phyloP scores from a whole-genome alignment of 345 rosid species.

The Citrus unshiu region DNA sequence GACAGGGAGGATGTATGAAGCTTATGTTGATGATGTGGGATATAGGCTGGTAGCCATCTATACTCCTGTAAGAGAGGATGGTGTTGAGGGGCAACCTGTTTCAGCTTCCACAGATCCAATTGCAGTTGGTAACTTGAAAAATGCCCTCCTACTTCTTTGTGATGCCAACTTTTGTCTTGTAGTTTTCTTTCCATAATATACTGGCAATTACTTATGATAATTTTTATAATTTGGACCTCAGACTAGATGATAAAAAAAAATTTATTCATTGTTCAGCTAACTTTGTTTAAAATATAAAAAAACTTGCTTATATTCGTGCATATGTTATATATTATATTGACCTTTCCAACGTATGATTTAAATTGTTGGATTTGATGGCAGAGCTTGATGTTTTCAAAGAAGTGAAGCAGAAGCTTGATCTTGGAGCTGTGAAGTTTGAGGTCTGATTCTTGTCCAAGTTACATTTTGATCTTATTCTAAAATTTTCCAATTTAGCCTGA shows the following conservation, averaged over 20 bases:
- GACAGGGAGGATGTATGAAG: conserved; percentile 90
- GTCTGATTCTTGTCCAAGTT: conserved; percentile 27
- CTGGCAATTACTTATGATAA: neutral
- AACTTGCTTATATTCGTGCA: neutral
- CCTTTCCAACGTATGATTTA: neutral
- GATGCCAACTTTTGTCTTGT: neutral
- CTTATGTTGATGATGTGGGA: conserved; percentile 99
- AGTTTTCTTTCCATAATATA: neutral
- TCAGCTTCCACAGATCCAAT: conserved; percentile 94
- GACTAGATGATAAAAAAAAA: neutral
- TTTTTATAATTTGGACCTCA: neutral
- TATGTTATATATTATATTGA: neutral
- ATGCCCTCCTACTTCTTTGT: neutral
- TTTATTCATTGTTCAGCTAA: neutral
- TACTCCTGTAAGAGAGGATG: conserved; percentile 89
- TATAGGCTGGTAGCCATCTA: conserved; percentile 87
- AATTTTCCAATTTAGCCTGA: neutral
- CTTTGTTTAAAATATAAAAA: neutral
- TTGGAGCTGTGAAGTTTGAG: conserved; percentile 94
- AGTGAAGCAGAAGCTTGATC: conserved; percentile 86
- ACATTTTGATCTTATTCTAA: neutral
- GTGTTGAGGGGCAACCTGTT: conserved; percentile 90
- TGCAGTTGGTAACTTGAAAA: conserved; percentile 65
- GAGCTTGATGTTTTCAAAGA: conserved; percentile 91
- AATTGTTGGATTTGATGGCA: conserved; percentile 33